Evolutionary conservation across 805 yeast genomes (phyloP), one percentile per base, ranked within the genome.

Genomic region (Ogataea ganodermae): DNA sequence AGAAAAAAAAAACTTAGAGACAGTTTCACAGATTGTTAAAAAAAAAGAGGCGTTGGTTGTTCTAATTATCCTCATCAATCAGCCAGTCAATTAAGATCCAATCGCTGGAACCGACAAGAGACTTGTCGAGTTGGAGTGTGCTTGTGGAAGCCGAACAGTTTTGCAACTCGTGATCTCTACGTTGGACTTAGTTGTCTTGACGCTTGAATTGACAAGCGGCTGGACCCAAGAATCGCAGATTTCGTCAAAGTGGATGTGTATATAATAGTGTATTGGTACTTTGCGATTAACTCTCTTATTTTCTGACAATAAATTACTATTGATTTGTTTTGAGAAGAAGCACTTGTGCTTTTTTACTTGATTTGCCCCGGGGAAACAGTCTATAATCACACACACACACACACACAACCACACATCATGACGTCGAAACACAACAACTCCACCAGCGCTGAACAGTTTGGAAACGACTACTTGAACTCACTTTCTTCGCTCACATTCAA

Each of bases 401-500:
- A 26, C 8, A 7, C 31, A 27, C 12, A 10, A 27, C 12, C 13
- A 27, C 13, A 27, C 13, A 27, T 4, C 26, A 40, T 40, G 43
- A 20, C 35, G 18, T 18, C 43, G 26, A 32, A 17, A 14, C 35
- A 40, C 4, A 14, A 26, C 35, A 14, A 14, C 6, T 14, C 21
- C 26, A 13, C 43, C 28, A 40, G 23, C 35, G 52, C 49, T 26
- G 48, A 50, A 17, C 60, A 55, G 60, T 66, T 61, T 52, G 73
- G 79, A 39, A 70, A 78, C 50, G 96, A 91, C 66, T 92, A 85
- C 66, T 76, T 78, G 35, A 78, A 78, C 53, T 81, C 90, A 26
- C 72, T 92, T 35, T 76, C 76, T 27, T 94, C 88, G 48, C 73
- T 94, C 50, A 89, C 96, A 3, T 85, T 86, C 69, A 91, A 90